phyloP scores from a whole-genome alignment of 129 eudicot genomes.

The Rutidosis leptorrhynchoides region DNA sequence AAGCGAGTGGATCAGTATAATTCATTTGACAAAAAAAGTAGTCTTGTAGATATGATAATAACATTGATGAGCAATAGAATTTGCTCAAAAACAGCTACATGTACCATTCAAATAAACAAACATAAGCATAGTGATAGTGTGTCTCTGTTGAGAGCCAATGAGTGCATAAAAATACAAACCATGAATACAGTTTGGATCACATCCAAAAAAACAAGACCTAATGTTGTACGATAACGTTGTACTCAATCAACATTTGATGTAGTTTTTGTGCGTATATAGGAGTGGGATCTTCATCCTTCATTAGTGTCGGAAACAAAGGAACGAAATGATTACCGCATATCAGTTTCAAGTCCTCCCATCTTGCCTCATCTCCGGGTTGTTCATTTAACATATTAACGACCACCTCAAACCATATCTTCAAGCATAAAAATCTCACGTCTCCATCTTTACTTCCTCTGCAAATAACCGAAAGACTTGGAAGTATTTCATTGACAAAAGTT shows the following conservation, averaged over 20 bases:
- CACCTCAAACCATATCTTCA: slow-evolving; percentile 83
- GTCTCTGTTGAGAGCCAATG: slow-evolving; percentile 16
- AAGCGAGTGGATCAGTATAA: not conserved
- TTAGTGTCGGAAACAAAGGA: slow-evolving; percentile 73
- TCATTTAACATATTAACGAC: slow-evolving; percentile 57
- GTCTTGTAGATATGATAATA: slow-evolving; percentile 9
- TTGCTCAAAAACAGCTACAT: slow-evolving; percentile 8
- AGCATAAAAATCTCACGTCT: slow-evolving; percentile 83
- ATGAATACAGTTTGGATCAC: slow-evolving; percentile 24
- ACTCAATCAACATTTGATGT: slow-evolving; percentile 70
- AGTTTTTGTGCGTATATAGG: slow-evolving; percentile 88
- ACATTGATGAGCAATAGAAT: slow-evolving; percentile 7
- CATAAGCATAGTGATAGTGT: slow-evolving; percentile 5
- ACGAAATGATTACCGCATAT: slow-evolving; percentile 53
- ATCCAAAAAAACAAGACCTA: slow-evolving; percentile 3
- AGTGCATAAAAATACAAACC: slow-evolving; percentile 19
- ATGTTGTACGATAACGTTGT: slow-evolving; percentile 26
- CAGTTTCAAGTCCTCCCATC: slow-evolving; percentile 51
- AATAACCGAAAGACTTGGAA: slow-evolving; percentile 68
- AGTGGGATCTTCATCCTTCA: slow-evolving; percentile 95
- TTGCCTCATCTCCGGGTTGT: slow-evolving; percentile 35
- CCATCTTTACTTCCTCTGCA: slow-evolving; percentile 95
- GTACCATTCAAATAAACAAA: slow-evolving; percentile 23
- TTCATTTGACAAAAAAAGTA: not conserved
- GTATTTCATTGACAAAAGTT: slow-evolving; percentile 54